These are phyloP conservation scores for Tothia fuscella DNA, from an alignment of 2,329 filamentous ascomycete genomes.

Conservation along the genomic window DNA sequence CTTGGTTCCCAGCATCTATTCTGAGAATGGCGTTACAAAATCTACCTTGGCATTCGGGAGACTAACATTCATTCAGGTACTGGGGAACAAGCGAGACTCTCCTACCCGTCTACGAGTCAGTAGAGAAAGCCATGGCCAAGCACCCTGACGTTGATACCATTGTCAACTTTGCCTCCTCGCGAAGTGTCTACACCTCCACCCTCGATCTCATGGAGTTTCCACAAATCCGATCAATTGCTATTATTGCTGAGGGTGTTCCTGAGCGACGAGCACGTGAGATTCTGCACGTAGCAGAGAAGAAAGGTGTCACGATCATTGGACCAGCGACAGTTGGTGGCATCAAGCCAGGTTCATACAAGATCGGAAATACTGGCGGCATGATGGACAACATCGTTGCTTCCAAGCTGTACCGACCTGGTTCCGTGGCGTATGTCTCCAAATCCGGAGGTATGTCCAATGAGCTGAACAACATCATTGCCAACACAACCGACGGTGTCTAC, in stretches of 20 bases:
- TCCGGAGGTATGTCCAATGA: constrained; percentile 99
- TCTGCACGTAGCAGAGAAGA: constrained; percentile 90
- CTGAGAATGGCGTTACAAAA: not conserved
- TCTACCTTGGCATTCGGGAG: constrained; percentile 9
- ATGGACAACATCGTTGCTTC: constrained; percentile 99
- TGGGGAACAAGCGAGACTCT: constrained; percentile 99
- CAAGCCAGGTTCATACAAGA: constrained; percentile 99
- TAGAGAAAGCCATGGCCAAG: constrained; percentile 86
- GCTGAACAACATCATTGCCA: constrained; percentile 97
- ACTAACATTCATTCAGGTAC: constrained; percentile 45
- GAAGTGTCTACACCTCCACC: constrained; percentile 96
- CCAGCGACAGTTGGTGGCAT: constrained; percentile 98
- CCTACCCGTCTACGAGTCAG: constrained; percentile 93
- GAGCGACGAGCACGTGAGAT: constrained; percentile 98
- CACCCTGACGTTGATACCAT: constrained; percentile 94
- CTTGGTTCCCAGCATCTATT: too few relatives aligned
- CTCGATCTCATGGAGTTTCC: constrained; percentile 97
- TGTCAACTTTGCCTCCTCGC: constrained; percentile 98
- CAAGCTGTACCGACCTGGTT: constrained; percentile 99
- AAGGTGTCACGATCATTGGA: constrained; percentile 97
- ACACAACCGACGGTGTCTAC: constrained; percentile 94
- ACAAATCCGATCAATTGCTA: constrained; percentile 97
- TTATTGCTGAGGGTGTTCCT: constrained; percentile 98
- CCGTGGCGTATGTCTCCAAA: constrained; percentile 98
- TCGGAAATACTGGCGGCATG: constrained; percentile 99